Conservation (phyloP, 345 rosid species). For the Reutealis trisperma region DNA sequence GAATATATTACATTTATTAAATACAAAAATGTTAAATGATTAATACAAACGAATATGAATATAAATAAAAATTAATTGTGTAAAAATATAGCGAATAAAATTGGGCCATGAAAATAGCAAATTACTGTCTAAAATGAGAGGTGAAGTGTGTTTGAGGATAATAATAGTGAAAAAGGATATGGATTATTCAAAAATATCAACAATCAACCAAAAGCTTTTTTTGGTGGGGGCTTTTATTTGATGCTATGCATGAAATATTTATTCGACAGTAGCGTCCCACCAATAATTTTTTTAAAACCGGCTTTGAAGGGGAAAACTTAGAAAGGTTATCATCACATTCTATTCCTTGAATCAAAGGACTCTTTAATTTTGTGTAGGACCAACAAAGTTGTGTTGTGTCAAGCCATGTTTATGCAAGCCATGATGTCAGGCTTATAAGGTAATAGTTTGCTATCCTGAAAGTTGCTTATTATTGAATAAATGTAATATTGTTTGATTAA, state of each 20-base stretch:
- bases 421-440: background rate
- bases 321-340: background rate
- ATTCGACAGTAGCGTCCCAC: too few relatives aligned
- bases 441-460: too few relatives aligned
- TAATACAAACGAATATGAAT: too few relatives aligned
- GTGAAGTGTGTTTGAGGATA: background rate
- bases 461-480: too few relatives aligned
- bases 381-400: background rate
- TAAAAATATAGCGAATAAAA: too few relatives aligned
- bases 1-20: too few relatives aligned
- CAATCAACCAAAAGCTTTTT: background rate
- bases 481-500: too few relatives aligned
- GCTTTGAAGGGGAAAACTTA: background rate
- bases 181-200: too few relatives aligned
- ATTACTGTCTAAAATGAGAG: too few relatives aligned
- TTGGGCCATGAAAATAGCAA: too few relatives aligned
- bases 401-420: constrained; percentile 5
- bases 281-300: background rate
- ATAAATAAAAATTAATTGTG: too few relatives aligned
- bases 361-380: background rate
- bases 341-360: constrained; percentile 5
- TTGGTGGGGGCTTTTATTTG: background rate
- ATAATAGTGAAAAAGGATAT: constrained; percentile 4
- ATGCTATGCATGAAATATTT: background rate
- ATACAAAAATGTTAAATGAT: too few relatives aligned